Conservation (phyloP, 805 yeast genomes). For the Metschnikowia chrysomelidarum region DNA sequence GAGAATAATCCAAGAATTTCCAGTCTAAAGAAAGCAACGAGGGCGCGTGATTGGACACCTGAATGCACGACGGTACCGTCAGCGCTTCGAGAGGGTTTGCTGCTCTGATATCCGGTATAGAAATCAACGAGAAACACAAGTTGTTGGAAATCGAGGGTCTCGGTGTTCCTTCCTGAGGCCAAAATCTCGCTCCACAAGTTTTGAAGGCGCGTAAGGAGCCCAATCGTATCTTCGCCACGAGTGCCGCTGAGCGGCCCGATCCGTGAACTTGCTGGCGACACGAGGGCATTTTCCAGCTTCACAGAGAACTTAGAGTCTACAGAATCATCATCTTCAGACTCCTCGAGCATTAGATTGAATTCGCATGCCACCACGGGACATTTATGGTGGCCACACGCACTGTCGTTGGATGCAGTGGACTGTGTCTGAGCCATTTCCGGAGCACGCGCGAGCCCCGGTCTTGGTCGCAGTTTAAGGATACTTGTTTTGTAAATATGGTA, state of each 20-base stretch:
- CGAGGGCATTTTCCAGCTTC: constrained; percentile 1
- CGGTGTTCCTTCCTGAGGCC: constrained; percentile 19
- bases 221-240: constrained; percentile 14
- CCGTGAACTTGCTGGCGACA: neutral
- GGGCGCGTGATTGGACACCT: constrained; percentile 24
- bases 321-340: constrained; percentile 10
- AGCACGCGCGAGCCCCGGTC: constrained; percentile 1
- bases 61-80: no score
- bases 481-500: constrained; percentile 37
- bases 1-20: constrained; percentile 24
- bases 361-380: constrained; percentile 45
- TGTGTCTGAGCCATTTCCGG: neutral
- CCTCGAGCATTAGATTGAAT: constrained; percentile 35
- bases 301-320: neutral
- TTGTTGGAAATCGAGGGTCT: constrained; percentile 22
- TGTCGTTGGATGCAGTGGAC: constrained; percentile 13
- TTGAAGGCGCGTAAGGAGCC: constrained; percentile 21
- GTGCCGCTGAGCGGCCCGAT: neutral
- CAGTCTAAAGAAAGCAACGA: constrained; percentile 25
- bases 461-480: constrained; percentile 12
- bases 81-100: neutral
- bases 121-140: constrained; percentile 30
- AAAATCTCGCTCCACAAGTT: constrained; percentile 28
- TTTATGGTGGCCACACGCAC: constrained; percentile 17
- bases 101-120: constrained; percentile 19